Evolutionary conservation across 257 asterid species (phyloP), one percentile per base, ranked within the genome.

Genomic region (Nicotiana knightiana): DNA sequence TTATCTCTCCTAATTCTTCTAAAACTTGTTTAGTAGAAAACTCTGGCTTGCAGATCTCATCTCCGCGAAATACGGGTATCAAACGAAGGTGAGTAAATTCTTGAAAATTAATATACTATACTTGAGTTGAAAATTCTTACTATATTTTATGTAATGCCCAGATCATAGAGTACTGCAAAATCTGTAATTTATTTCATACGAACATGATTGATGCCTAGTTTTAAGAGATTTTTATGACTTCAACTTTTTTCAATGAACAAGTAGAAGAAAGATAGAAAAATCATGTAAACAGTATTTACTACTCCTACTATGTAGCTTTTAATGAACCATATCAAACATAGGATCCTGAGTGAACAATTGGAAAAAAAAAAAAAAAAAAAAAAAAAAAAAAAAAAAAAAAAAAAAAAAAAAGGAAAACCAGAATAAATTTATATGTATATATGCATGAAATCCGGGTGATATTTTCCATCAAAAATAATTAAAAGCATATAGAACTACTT

Each of bases 1-100:
- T 85, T 83, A 81, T 80, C 55, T 82, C 86, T 10, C 81, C 86
- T 39, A 82, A 77, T 71, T 85, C 65, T 75, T 91, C 92, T 67
- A 93, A 88, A 85, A 86, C 82, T 66, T 89, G 91, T 83, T 82
- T 88, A 83, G 73, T 86, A 71, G 93, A 89, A 67, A 89, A 85
- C 83, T 83, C 91, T 39, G 88, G 84, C 21, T 59, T 90, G 83
- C 97, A 91, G 97, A 96, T 93, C 98, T 90, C 99, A 59, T 87
- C 97, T 87, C 99, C 98, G 93, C 90, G 92, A 91, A 96, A 90
- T 88, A 82, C 98, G 97, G 97, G 91, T 77, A 90, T 91, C 91
- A 92, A 95, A 84, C 86, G 99, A 89, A 96, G 99, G 99, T 93
- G 81, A 86, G 87, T 46, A 24, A 64, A 32, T 84, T 21, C 21